Percentiles rank a stretch among this genome's conserved stretches.
Conservation (phyloP, 2,329 filamentous ascomycete species). For the Apiospora sp. region DNA sequence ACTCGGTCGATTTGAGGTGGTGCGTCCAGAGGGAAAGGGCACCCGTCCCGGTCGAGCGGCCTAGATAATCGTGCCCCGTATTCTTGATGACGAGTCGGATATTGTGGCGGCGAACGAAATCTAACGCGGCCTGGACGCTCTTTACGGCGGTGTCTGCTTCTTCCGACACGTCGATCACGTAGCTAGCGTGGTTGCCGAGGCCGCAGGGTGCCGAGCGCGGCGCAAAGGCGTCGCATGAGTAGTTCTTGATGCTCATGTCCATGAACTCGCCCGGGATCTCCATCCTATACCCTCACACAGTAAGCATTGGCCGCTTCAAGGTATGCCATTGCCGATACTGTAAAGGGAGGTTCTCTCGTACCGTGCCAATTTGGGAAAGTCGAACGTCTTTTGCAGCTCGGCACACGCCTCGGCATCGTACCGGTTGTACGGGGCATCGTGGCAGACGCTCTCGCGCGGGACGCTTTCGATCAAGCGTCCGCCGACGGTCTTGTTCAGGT, state of each 20-base stretch:
- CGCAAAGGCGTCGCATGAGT: conserved; percentile 32
- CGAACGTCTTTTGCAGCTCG: conserved; percentile 38
- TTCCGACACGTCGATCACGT: conserved; percentile 25
- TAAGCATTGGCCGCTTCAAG: neutral
- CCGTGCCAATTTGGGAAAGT: neutral
- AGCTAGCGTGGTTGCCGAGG: conserved; percentile 26
- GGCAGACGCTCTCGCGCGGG: conserved; percentile 37
- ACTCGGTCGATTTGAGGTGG: conserved; percentile 38
- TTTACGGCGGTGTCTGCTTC: neutral
- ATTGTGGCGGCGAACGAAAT: conserved; percentile 31
- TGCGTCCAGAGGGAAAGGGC: conserved; percentile 44
- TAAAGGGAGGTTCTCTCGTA: neutral
- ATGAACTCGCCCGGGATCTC: conserved; percentile 26
- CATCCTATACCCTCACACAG: conserved; percentile 3
- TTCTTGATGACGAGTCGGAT: conserved; percentile 33
- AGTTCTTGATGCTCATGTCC: conserved; percentile 30
- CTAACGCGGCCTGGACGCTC: conserved; percentile 26
- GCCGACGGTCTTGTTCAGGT: conserved; percentile 29
- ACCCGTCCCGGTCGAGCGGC: conserved; percentile 40
- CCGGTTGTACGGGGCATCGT: conserved; percentile 4
- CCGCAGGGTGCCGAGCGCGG: conserved; percentile 21
- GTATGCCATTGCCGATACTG: neutral
- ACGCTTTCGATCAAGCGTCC: conserved; percentile 35
- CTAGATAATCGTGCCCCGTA: conserved; percentile 42
- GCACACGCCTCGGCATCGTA: conserved; percentile 31